Percentiles rank a stretch among this genome's conserved stretches.
phyloP scores from a whole-genome alignment of 2,329 filamentous ascomycete genomes.

The Thelonectria rubi region DNA sequence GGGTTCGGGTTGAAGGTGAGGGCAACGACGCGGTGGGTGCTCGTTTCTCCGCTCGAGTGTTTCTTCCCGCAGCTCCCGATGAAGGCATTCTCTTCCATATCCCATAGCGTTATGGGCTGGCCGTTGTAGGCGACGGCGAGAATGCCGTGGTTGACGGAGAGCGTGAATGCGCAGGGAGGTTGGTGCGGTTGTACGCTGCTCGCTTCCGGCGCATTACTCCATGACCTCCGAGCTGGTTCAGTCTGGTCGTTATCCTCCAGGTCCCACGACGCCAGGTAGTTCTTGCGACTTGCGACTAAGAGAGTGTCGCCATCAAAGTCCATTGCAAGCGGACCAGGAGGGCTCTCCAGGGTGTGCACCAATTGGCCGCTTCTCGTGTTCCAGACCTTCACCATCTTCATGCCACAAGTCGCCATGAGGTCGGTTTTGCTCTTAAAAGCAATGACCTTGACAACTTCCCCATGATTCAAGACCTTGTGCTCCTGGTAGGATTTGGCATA shows the following conservation, averaged over 20 bases:
- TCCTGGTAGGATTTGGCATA: slow-evolving; percentile 41
- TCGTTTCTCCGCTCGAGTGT: slow-evolving; percentile 42
- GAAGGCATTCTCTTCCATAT: slow-evolving; percentile 44
- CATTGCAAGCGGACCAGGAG: slow-evolving; percentile 37
- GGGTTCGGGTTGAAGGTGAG: slow-evolving; percentile 50
- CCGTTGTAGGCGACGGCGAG: slow-evolving; percentile 46
- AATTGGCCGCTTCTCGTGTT: slow-evolving; percentile 40
- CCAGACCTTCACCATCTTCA: slow-evolving; percentile 45
- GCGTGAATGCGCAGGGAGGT: slow-evolving; percentile 37
- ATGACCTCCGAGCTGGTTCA: slow-evolving; percentile 28
- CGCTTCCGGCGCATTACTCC: slow-evolving; percentile 35
- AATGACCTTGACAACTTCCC: slow-evolving; percentile 45
- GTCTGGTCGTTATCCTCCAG: slow-evolving; percentile 30
- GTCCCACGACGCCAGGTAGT: slow-evolving; percentile 43
- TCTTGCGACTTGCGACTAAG: slow-evolving; percentile 40
- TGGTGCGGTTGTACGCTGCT: slow-evolving; percentile 21
- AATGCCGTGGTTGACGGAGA: slow-evolving; percentile 44
- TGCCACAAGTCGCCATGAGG: slow-evolving; percentile 44
- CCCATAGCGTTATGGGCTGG: slow-evolving; percentile 47
- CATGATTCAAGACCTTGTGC: slow-evolving; percentile 40
- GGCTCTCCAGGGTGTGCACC: slow-evolving; percentile 38
- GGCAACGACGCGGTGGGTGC: slow-evolving; percentile 40
- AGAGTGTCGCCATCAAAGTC: slow-evolving; percentile 42
- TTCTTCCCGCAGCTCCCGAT: slow-evolving; percentile 48
- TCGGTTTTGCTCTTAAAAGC: slow-evolving; percentile 42